These are phyloP conservation scores for Talaromyces sp. DNA, from an alignment of 2,329 filamentous ascomycete genomes.

Conservation along the genomic window DNA sequence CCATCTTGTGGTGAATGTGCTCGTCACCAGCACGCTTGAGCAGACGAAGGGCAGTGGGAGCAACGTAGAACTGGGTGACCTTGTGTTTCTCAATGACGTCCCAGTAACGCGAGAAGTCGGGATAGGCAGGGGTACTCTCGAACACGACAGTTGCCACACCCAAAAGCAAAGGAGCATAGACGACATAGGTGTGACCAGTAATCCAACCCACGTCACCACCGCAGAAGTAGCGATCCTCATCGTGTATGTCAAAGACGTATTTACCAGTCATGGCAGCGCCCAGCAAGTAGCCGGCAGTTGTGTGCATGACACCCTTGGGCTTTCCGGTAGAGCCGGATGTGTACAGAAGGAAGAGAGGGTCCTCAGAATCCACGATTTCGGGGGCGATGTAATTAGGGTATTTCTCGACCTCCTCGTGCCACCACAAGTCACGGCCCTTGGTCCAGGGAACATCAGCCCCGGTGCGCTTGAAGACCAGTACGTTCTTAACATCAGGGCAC, in stretches of 20 bases:
- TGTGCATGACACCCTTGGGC: conserved; percentile 98
- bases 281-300: conserved; percentile 89
- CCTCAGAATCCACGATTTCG: conserved; percentile 85
- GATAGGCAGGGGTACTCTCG: conserved; percentile 95
- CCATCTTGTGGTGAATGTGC: conserved; percentile 85
- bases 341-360: conserved; percentile 95
- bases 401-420: conserved; percentile 98
- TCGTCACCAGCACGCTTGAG: conserved; percentile 94
- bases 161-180: conserved; percentile 89
- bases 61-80: conserved; percentile 97
- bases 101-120: conserved; percentile 98
- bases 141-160: conserved; percentile 95
- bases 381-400: conserved; percentile 90
- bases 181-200: conserved; percentile 96
- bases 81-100: conserved; percentile 94
- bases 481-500: conserved; percentile 80
- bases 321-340: conserved; percentile 97
- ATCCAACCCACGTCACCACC: conserved; percentile 99
- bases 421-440: conserved; percentile 85
- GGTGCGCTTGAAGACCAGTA: conserved; percentile 92
- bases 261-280: conserved; percentile 92
- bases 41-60: conserved; percentile 85
- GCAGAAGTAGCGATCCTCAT: conserved; percentile 91
- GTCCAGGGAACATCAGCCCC: conserved; percentile 91
- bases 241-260: conserved; percentile 98